Conservation (phyloP, 2,329 filamentous ascomycete species). For the Aspergillus texensis region DNA sequence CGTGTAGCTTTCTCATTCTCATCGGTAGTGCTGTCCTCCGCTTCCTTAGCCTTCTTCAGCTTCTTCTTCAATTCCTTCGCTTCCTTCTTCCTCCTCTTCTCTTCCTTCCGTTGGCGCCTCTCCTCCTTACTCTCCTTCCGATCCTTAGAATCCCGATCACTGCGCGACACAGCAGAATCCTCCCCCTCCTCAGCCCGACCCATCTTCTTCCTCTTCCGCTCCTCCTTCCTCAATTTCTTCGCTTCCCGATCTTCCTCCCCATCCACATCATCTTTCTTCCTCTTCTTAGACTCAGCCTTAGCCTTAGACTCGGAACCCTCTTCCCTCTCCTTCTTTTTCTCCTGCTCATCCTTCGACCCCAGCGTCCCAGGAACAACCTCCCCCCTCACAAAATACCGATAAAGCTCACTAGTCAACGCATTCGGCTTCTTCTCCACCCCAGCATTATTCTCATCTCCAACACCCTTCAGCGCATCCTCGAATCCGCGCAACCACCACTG, state of each 20-base stretch:
- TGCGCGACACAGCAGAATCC: constrained; percentile 5
- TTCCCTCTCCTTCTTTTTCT: constrained; percentile 12
- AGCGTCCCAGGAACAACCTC: constrained; percentile 73
- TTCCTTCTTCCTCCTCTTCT: constrained; percentile 23
- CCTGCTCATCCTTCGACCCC: constrained; percentile 11
- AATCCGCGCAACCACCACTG: constrained; percentile 98
- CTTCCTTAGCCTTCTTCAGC: constrained; percentile 25
- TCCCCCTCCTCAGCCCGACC: constrained; percentile 16
- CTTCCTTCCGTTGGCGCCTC: constrained; percentile 28
- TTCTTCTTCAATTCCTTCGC: constrained; percentile 23
- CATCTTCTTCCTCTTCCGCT: constrained; percentile 18
- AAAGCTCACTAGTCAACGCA: constrained; percentile 60
- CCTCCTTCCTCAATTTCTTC: constrained; percentile 32
- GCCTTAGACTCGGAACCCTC: constrained; percentile 11
- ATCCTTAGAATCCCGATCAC: constrained; percentile 15
- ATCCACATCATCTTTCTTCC: constrained; percentile 42
- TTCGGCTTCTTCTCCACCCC: constrained; percentile 55
- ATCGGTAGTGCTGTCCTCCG: constrained; percentile 24
- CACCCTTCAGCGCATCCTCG: constrained; percentile 81
- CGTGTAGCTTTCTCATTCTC: constrained; percentile 9
- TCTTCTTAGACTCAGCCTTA: constrained; percentile 24
- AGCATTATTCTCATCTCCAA: constrained; percentile 62
- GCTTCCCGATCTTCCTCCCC: constrained; percentile 34
- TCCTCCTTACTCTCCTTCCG: constrained; percentile 30
- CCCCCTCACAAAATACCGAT: constrained; percentile 82